Percentiles rank a stretch among this genome's conserved stretches.
These are phyloP conservation scores for Neocucurbitaria cava DNA, from an alignment of 2,329 filamentous ascomycete genomes.

Conservation along the genomic window DNA sequence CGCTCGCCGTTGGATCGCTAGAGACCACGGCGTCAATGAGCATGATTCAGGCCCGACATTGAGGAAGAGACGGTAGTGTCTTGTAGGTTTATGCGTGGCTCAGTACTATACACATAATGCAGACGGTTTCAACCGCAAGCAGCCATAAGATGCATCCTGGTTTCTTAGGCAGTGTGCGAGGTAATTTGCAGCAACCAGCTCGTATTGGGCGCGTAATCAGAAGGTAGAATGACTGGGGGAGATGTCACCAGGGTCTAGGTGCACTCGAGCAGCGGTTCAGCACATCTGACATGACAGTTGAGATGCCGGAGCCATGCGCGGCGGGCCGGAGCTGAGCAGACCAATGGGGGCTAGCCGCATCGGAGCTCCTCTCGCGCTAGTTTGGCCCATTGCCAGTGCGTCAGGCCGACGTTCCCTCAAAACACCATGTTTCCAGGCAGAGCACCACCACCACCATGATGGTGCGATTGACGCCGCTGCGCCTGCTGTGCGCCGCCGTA, in stretches of 20 bases:
- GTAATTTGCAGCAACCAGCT: too few relatives aligned
- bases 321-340: neutral
- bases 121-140: neutral
- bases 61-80: neutral
- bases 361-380: slow-evolving; percentile 10
- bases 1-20: neutral
- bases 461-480: slow-evolving; percentile 47
- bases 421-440: slow-evolving; percentile 18
- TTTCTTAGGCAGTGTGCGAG: too few relatives aligned
- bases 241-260: too few relatives aligned
- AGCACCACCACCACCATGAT: slow-evolving; percentile 35
- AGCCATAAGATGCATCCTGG: too few relatives aligned
- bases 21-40: neutral
- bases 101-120: neutral
- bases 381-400: slow-evolving; percentile 9
- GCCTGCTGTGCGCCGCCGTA: slow-evolving; percentile 39
- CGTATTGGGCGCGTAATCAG: too few relatives aligned
- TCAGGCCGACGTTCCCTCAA: slow-evolving; percentile 10
- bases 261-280: too few relatives aligned
- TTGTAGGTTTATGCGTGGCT: neutral
- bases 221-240: too few relatives aligned
- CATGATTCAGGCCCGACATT: neutral
- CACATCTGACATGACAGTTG: too few relatives aligned
- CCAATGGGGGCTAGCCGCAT: slow-evolving; percentile 10
- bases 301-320: too few relatives aligned